These are phyloP conservation scores for Hypoxylon rickii DNA, from an alignment of 495 filamentous ascomycete species.

Conservation along the genomic window DNA sequence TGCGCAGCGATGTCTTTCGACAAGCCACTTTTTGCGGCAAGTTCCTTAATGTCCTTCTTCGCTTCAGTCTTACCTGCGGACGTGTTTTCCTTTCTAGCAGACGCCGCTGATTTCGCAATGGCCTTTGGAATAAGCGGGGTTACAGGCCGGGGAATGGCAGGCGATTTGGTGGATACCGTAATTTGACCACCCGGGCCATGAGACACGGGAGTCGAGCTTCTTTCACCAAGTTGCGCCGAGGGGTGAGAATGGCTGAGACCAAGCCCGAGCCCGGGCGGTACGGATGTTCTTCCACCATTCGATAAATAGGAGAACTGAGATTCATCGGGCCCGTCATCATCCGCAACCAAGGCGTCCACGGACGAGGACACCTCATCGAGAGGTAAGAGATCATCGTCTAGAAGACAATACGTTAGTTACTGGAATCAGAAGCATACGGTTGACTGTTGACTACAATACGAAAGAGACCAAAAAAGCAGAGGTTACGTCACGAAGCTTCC, in stretches of 20 bases:
- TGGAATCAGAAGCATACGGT: slow-evolving; percentile 30
- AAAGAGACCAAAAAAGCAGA: slow-evolving; percentile 37
- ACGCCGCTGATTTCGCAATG: slow-evolving; percentile 8
- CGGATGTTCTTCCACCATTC: slow-evolving; percentile 51
- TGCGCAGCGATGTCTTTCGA: slow-evolving; percentile 55
- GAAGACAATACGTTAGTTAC: slow-evolving; percentile 43
- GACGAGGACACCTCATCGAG: slow-evolving; percentile 57
- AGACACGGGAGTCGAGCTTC: slow-evolving; percentile 20
- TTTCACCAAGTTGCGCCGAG: slow-evolving; percentile 25
- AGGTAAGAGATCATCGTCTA: slow-evolving; percentile 56
- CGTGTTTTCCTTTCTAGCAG: slow-evolving; percentile 34
- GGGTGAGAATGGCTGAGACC: slow-evolving; percentile 61
- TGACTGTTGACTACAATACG: slow-evolving; percentile 30
- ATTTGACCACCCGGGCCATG: slow-evolving; percentile 18
- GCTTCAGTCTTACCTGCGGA: slow-evolving; percentile 39
- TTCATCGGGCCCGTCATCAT: slow-evolving; percentile 44
- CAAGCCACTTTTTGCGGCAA: slow-evolving; percentile 50
- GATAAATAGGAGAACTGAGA: slow-evolving; percentile 48
- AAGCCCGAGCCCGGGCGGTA: slow-evolving; percentile 74
- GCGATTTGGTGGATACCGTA: slow-evolving; percentile 3
- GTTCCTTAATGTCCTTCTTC: slow-evolving; percentile 52
- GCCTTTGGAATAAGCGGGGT: slow-evolving; percentile 28
- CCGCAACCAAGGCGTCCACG: slow-evolving; percentile 63
- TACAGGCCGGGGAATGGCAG: slow-evolving; percentile 31
- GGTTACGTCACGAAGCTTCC: slow-evolving; percentile 53